A percentile compares a stretch with the other conserved stretches of the same genome.
Evolutionary conservation across 805 yeast genomes (phyloP).

Genomic region (Ogataea corticis): DNA sequence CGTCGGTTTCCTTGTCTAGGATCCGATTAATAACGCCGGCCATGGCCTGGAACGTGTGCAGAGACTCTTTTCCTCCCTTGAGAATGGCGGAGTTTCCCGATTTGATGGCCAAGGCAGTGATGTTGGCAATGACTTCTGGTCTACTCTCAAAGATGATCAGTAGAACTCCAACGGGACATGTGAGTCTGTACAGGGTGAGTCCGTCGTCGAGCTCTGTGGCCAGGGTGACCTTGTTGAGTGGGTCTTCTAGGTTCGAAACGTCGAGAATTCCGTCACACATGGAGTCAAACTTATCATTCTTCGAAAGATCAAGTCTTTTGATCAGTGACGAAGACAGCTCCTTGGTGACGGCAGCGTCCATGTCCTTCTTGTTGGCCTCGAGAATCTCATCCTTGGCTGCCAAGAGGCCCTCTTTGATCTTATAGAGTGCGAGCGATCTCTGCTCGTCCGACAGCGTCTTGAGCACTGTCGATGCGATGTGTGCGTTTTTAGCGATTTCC

Average conservation of each 20-base stretch:
- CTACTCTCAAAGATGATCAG: slow-evolving; percentile 93
- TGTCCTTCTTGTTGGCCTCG: slow-evolving; percentile 72
- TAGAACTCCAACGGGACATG: slow-evolving; percentile 94
- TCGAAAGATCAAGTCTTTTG: slow-evolving; percentile 80
- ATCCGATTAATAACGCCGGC: slow-evolving; percentile 67
- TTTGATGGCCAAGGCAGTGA: slow-evolving; percentile 91
- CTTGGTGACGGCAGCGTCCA: slow-evolving; percentile 64
- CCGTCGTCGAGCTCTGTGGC: slow-evolving; percentile 88
- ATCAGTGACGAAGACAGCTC: slow-evolving; percentile 69
- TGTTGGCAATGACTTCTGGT: slow-evolving; percentile 98
- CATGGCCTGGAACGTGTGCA: slow-evolving; percentile 80
- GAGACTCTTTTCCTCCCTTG: slow-evolving; percentile 95
- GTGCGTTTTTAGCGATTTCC: slow-evolving; percentile 77
- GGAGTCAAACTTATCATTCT: slow-evolving; percentile 81
- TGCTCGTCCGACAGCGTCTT: slow-evolving; percentile 75
- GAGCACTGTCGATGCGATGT: slow-evolving; percentile 76
- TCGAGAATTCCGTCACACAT: slow-evolving; percentile 95
- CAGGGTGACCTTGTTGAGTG: slow-evolving; percentile 84
- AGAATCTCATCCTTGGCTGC: slow-evolving; percentile 62
- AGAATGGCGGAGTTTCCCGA: slow-evolving; percentile 96
- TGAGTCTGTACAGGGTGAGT: slow-evolving; percentile 75
- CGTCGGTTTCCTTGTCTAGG: slow-evolving; percentile 56
- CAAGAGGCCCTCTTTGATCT: slow-evolving; percentile 69
- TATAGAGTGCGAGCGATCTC: slow-evolving; percentile 69
- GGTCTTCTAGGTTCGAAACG: slow-evolving; percentile 86